Evolutionary conservation across 305 asterid species (phyloP).

Genomic region (Fraxinus sp.): DNA sequence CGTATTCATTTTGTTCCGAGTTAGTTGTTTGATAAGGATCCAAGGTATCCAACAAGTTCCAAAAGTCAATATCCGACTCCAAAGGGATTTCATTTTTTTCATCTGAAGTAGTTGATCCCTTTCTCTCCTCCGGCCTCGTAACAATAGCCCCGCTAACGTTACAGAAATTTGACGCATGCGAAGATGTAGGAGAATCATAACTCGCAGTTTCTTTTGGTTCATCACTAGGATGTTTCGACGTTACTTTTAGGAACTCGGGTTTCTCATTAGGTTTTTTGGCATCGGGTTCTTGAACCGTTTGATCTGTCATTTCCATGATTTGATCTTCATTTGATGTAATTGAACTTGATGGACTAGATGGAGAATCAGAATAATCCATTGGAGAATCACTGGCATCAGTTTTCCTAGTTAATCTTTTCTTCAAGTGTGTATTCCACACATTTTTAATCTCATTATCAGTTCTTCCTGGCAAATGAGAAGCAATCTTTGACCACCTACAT

Average conservation of each 20-base stretch:
- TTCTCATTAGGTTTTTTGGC: neutral
- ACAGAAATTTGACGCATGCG: constrained; percentile 29
- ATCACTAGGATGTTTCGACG: neutral
- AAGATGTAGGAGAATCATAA: constrained; percentile 24
- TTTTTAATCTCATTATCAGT: constrained; percentile 77
- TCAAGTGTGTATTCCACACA: constrained; percentile 67
- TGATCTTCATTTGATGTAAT: constrained; percentile 3
- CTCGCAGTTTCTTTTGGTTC: constrained; percentile 4
- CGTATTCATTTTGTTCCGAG: neutral
- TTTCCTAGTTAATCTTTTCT: constrained; percentile 38
- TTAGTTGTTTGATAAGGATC: constrained; percentile 22
- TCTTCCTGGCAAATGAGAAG: constrained; percentile 67
- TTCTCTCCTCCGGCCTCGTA: constrained; percentile 11
- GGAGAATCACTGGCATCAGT: constrained; percentile 16
- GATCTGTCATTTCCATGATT: constrained; percentile 7
- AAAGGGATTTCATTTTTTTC: constrained; percentile 33
- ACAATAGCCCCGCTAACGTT: constrained; percentile 7
- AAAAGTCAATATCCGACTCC: constrained; percentile 40
- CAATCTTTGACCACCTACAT: constrained; percentile 70
- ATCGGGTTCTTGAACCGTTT: constrained; percentile 2
- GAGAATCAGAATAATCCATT: constrained; percentile 9
- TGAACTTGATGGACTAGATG: constrained; percentile 35
- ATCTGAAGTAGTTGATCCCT: neutral
- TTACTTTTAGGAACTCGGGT: neutral
- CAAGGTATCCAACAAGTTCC: constrained; percentile 44